phyloP scores from a whole-genome alignment of 192 early-diverging fungal genomes.

The Gaertneriomyces sp. region DNA sequence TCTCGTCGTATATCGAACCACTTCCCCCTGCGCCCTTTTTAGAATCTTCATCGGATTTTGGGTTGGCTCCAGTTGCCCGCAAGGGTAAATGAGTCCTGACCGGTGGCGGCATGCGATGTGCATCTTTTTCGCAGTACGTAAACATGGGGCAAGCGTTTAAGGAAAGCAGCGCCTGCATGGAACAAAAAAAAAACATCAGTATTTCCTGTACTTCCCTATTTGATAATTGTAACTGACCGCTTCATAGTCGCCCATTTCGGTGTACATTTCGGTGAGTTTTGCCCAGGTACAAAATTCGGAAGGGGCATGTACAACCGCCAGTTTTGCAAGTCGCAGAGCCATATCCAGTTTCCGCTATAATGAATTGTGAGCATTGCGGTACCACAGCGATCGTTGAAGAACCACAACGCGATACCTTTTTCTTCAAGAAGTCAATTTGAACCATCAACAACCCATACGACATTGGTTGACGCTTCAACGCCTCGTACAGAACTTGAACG shows the following conservation, averaged over 20 bases:
- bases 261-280: slow-evolving; percentile 90
- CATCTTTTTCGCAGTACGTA: slow-evolving; percentile 80
- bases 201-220: not conserved
- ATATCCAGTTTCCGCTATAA: slow-evolving; percentile 61
- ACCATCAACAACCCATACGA: slow-evolving; percentile 83
- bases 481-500: slow-evolving; percentile 80
- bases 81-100: slow-evolving; percentile 86
- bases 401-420: slow-evolving; percentile 53
- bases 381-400: slow-evolving; percentile 1
- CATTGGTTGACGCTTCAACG: slow-evolving; percentile 70
- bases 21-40: slow-evolving; percentile 36
- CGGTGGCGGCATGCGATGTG: slow-evolving; percentile 87
- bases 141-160: slow-evolving; percentile 99
- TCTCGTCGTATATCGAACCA: slow-evolving; percentile 47
- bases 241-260: slow-evolving; percentile 78
- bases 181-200: not conserved
- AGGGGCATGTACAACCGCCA: slow-evolving; percentile 90
- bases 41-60: slow-evolving; percentile 34
- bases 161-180: slow-evolving; percentile 77
- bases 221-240: slow-evolving; percentile 45
- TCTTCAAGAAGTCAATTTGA: slow-evolving; percentile 83
- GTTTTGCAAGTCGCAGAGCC: slow-evolving; percentile 83
- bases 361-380: not conserved
- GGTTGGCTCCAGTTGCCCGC: slow-evolving; percentile 66
- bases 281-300: slow-evolving; percentile 96